Evolutionary conservation across 306 rosid species (phyloP).

Genomic region (Benincasa hispida): DNA sequence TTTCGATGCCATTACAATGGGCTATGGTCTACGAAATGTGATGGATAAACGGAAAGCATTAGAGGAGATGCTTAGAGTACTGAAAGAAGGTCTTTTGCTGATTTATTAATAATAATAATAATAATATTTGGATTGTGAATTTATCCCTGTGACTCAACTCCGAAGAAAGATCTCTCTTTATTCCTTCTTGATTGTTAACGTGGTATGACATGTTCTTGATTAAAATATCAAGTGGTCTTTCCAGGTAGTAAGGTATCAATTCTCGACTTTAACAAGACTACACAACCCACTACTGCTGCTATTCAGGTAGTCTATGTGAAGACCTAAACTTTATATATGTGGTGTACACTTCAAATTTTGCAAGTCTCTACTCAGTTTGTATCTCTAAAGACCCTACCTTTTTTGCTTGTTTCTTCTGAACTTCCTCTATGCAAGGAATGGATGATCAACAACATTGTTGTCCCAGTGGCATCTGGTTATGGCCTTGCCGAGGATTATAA

Average conservation of each 20-base stretch:
- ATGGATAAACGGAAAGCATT: conserved; percentile 52
- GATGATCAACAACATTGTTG: conserved; percentile 74
- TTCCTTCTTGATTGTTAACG: not conserved
- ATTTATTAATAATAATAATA: no score
- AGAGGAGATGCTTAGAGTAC: conserved; percentile 62
- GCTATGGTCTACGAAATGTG: conserved; percentile 84
- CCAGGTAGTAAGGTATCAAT: conserved; percentile 59
- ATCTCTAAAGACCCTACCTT: not conserved
- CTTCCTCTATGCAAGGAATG: conserved; percentile 43
- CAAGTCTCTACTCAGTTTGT: not conserved
- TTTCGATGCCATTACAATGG: conserved; percentile 86
- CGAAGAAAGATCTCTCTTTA: not conserved
- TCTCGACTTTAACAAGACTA: conserved; percentile 77
- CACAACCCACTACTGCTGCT: conserved; percentile 29
- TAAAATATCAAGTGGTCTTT: conserved; percentile 2
- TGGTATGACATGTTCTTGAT: not conserved
- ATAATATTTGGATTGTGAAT: not conserved
- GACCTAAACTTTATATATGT: not conserved
- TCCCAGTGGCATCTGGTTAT: conserved; percentile 68
- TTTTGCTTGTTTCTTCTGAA: not conserved
- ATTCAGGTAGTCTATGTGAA: conserved; percentile 35
- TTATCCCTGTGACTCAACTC: not conserved
- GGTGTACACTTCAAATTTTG: not conserved
- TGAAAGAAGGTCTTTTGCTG: conserved; percentile 54
- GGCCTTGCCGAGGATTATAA: conserved; percentile 68